A percentile compares a stretch with the other conserved stretches of the same genome.
These are phyloP conservation scores for Gelatoporia subvermispora DNA, from an alignment of 768 basidiomycete genomes.

Conservation along the genomic window DNA sequence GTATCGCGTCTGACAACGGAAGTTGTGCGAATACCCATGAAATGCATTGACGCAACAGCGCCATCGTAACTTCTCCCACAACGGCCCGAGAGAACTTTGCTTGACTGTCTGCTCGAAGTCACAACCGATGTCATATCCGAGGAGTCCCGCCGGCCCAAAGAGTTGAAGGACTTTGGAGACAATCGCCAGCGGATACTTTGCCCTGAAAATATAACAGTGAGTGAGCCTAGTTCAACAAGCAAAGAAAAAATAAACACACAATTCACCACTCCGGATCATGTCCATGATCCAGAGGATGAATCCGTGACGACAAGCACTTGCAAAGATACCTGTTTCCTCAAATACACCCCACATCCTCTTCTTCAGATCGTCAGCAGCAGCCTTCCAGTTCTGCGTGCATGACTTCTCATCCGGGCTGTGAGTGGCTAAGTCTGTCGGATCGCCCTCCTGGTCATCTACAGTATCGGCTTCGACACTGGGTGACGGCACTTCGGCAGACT, in stretches of 20 bases:
- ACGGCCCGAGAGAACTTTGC: constrained; percentile 5
- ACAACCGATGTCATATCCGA: constrained; percentile 19
- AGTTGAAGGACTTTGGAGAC: constrained; percentile 8
- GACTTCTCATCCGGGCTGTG: constrained; percentile 1
- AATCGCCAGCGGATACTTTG: constrained; percentile 17
- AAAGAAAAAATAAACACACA: constrained; percentile 10
- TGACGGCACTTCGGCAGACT: neutral
- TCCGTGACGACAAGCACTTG: constrained; percentile 13
- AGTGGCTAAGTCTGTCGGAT: constrained; percentile 14
- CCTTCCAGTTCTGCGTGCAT: constrained; percentile 31
- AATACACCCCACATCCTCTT: constrained; percentile 32
- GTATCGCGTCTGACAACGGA: constrained; percentile 26
- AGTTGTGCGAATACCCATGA: constrained; percentile 32
- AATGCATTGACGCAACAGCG: constrained; percentile 23
- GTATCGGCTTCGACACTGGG: neutral
- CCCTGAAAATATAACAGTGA: constrained; percentile 4
- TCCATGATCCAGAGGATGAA: constrained; percentile 15
- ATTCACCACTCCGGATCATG: constrained; percentile 15
- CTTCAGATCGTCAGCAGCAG: constrained; percentile 19
- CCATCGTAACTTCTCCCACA: neutral
- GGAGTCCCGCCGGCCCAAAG: neutral
- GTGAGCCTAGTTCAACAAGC: neutral
- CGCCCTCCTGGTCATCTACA: constrained; percentile 5
- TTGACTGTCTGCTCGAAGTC: constrained; percentile 8
- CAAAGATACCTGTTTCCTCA: constrained; percentile 35